Evolutionary conservation across 2,329 filamentous ascomycete species (phyloP), one percentile per base, ranked within the genome.

Genomic region (Tolypocladium ovalisporum): DNA sequence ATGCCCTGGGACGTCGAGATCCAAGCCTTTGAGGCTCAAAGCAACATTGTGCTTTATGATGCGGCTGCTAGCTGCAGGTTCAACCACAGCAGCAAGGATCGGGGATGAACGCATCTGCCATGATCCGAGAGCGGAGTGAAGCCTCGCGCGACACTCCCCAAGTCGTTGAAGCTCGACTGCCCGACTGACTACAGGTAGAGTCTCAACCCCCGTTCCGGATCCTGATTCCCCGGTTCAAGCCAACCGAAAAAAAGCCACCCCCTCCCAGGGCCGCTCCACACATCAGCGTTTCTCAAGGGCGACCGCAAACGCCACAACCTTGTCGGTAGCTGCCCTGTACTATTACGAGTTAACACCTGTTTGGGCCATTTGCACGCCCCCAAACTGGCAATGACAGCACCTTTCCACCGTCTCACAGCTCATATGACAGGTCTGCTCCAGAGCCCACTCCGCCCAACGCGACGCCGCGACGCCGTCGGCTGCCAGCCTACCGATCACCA

Each of bases 371-470:
- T 39, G 37, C 56, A 47, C 56, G 39, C 56, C 34, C 49, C 58
- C 32, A 34, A 24, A 27, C 56, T 56, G 51, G 61, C 56, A 64
- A 62, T 64, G 63, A 60, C 62, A 62, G 59, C 62, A 60, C 60
- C 47, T 59, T 55, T 56, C 56, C 54, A 54, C 57, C 63, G 67
- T 68, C 63, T 69, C 63, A 68, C 63, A 65, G 61, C 59, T 61
- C 64, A 71, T 70, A 66, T 71, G 69, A 71, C 69, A 71, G 63
- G 69, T 71, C 69, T 70, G 57, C 64, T 66, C 62, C 61, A 57
- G 53, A 56, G 34, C 57, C 61, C 51, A 62, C 60, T 61, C 58
- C 60, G 60, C 57, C 62, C 61, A 59, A 56, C 27, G 51, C 54
- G 53, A 39, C 34, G 47, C 64, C 58, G 58, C 67, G 57, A 63